These are phyloP conservation scores for Peronospora belbahrii DNA, from an alignment of 352 stramenopile species.

Conservation along the genomic window DNA sequence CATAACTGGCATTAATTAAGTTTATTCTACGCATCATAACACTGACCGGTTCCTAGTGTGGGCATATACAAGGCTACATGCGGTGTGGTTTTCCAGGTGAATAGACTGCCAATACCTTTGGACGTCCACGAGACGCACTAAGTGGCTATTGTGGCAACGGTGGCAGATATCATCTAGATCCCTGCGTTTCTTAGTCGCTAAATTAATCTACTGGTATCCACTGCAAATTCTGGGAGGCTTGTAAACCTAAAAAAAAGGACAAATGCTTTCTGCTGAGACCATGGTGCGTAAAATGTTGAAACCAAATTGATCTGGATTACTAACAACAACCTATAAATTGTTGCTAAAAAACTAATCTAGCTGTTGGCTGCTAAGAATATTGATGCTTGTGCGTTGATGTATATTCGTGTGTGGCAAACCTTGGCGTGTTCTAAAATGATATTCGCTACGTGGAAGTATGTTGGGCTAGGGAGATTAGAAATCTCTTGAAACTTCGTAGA, in stretches of 20 bases:
- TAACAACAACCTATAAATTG: neutral
- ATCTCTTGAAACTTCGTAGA: conserved; percentile 60
- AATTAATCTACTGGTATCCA: conserved; percentile 77
- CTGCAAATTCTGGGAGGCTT: conserved; percentile 59
- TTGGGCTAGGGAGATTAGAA: conserved; percentile 84
- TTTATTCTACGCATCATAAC: no score
- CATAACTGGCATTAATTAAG: no score
- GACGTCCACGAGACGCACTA: conserved; percentile 85
- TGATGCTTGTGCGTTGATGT: conserved; percentile 26
- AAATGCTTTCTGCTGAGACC: conserved; percentile 85
- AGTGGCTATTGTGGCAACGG: conserved; percentile 49
- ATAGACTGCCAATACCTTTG: conserved; percentile 69
- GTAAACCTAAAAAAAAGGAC: conserved; percentile 87
- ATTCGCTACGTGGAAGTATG: conserved; percentile 55
- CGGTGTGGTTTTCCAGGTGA: no score
- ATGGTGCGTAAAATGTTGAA: conserved; percentile 36
- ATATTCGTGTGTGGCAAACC: neutral
- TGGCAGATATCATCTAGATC: conserved; percentile 83
- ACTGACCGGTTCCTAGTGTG: no score
- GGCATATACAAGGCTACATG: no score
- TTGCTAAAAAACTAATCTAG: conserved; percentile 37
- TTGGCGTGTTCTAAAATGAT: neutral
- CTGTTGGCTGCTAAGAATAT: conserved; percentile 70
- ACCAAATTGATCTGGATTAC: neutral
- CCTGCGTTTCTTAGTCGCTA: conserved; percentile 85